Evolutionary conservation across 129 eudicot genomes (phyloP), one percentile per base, ranked within the genome.

Genomic region (Flaveria sonorensis): DNA sequence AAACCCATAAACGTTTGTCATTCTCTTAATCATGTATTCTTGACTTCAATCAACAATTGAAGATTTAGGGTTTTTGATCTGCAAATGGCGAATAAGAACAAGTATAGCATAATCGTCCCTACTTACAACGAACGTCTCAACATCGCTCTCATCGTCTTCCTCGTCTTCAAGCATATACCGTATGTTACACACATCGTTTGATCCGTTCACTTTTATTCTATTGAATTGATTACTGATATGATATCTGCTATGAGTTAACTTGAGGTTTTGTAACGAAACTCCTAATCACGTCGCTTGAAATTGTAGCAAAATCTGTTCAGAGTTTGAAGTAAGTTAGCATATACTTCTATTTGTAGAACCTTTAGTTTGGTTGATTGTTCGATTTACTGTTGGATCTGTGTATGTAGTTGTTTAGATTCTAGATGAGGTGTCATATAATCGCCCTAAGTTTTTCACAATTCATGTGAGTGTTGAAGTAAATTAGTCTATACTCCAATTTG

Each of bases 71-170:
- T 53, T 81, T 81, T 73, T 55, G 76, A 81, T 51, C 63, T 39
- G 72, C 51, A 67, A 71, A 86, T 86, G 85, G 79, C 71, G 74
- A 67, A 79, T 62, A 80, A 75, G 83, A 88, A 80, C 83, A 85
- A 86, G 85, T 90, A 90, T 72, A 90, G 97, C 70, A 93, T 90
- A 80, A 90, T 93, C 8, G 76, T 93, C 2, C 98, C 98, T 16
- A 93, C 98, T 46, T 90, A 94, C 87, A 94, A 91, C 72, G 98
- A 94, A 81, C 92, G 97, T 9, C 97, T 94, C 87, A 94, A 94
- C 86, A 91, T 94, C 66, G 97, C 98, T 45, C 96, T 91, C 83
- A 75, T 94, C 77, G 90, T 94, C 56, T 94, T 86, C 78, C 93
- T 94, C 83, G 86, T 94, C 81, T 88, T 93, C 85, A 93, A 93